Evolutionary conservation across 805 yeast genomes (phyloP).

Genomic region (Cyberlindnera japonica): DNA sequence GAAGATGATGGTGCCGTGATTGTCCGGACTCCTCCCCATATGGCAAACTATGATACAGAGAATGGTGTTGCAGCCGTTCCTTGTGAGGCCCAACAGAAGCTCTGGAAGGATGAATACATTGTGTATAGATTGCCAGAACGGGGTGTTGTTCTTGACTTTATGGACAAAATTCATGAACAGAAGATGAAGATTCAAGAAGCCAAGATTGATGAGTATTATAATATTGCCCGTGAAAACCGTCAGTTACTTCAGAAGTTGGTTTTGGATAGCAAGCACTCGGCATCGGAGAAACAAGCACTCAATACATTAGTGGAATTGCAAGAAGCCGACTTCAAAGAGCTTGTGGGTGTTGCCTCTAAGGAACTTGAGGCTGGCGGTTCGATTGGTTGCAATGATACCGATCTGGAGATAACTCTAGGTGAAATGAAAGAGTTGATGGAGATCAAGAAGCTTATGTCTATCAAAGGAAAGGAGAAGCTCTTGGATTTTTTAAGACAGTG

Average conservation of each 20-base stretch:
- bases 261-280: conserved; percentile 22
- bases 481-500: conserved; percentile 47
- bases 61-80: conserved; percentile 34
- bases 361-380: conserved; percentile 20
- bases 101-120: conserved; percentile 36
- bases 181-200: conserved; percentile 29
- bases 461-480: conserved; percentile 67
- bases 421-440: conserved; percentile 51
- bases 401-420: conserved; percentile 12
- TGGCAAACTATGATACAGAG: conserved; percentile 32
- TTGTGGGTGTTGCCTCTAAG: conserved; percentile 40
- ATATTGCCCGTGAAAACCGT: conserved; percentile 35
- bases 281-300: conserved; percentile 32
- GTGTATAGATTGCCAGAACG: conserved; percentile 66
- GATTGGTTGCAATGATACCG: background rate
- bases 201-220: conserved; percentile 33
- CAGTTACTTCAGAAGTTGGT: conserved; percentile 32
- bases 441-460: conserved; percentile 56
- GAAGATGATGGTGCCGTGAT: conserved; percentile 29
- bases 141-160: conserved; percentile 65
- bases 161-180: conserved; percentile 44
- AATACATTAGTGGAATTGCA: conserved; percentile 32
- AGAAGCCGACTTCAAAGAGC: conserved; percentile 43
- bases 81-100: conserved; percentile 27
- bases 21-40: conserved; percentile 35